Conservation (phyloP, 176 grass and related monocot genomes). For the Saccharum officinarum region DNA sequence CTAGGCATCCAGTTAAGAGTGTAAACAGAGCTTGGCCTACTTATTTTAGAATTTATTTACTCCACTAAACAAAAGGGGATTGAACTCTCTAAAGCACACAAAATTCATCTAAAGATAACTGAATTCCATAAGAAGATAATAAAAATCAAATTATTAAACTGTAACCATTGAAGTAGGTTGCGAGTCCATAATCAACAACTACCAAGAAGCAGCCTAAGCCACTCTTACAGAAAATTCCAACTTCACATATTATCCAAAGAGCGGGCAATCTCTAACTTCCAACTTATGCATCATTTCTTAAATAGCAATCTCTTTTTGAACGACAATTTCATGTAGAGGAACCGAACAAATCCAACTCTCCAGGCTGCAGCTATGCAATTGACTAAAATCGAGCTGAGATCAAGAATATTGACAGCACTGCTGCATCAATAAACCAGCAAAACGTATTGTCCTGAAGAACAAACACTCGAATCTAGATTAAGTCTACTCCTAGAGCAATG, state of each 20-base stretch:
- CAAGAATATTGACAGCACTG: not conserved
- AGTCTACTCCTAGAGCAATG: not conserved
- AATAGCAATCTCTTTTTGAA: not conserved
- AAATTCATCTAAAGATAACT: not conserved
- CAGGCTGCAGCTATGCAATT: not conserved
- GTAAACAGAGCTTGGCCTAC: not conserved
- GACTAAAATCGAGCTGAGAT: slow-evolving; percentile 1
- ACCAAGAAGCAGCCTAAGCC: not conserved
- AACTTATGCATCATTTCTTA: not conserved
- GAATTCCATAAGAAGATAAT: not conserved
- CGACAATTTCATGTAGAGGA: not conserved
- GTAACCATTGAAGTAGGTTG: not conserved
- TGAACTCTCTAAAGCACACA: not conserved
- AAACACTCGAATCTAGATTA: not conserved
- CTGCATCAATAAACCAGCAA: not conserved
- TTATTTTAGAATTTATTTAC: not conserved
- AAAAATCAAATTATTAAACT: not conserved
- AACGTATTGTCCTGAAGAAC: not conserved
- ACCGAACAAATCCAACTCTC: not conserved
- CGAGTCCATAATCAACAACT: not conserved
- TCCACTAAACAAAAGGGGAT: not conserved
- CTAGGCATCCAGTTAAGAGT: not conserved
- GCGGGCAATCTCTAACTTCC: not conserved
- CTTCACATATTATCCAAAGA: not conserved
- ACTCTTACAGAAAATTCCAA: not conserved